phyloP scores from a whole-genome alignment of 1,284 basidiomycete genomes.

The Malassezia caprae region DNA sequence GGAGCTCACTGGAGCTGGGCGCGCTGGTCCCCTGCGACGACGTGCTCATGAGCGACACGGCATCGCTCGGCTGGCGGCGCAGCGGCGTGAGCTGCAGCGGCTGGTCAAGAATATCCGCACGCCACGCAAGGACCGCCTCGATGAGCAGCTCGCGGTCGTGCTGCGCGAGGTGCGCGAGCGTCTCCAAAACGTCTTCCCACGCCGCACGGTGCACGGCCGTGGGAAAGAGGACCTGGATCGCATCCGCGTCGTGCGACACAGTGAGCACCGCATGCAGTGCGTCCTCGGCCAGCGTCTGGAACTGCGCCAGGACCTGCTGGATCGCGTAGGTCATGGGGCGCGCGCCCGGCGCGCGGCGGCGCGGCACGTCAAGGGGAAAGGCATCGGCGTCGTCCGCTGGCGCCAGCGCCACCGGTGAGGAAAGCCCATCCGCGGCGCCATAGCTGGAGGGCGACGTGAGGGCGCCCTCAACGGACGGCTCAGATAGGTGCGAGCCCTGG shows the following conservation, averaged over 20 bases:
- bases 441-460: constrained; percentile 7
- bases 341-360: background rate
- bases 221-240: constrained; percentile 54
- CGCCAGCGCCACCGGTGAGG: background rate
- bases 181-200: constrained; percentile 69
- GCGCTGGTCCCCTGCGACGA: constrained; percentile 6
- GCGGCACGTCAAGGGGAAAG: too few relatives aligned
- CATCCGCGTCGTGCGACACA: constrained; percentile 21
- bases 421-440: background rate
- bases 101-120: constrained; percentile 47
- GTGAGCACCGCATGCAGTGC: constrained; percentile 29
- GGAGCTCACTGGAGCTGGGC: constrained; percentile 22
- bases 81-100: constrained; percentile 18
- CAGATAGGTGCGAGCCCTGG: constrained; percentile 12
- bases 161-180: constrained; percentile 74
- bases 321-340: constrained; percentile 37
- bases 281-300: constrained; percentile 25
- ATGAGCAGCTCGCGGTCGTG: constrained; percentile 74
- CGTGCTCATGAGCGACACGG: background rate
- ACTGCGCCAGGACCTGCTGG: constrained; percentile 39
- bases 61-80: constrained; percentile 22
- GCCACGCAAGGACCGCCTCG: constrained; percentile 78
- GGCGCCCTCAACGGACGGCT: constrained; percentile 5
- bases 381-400: background rate
- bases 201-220: constrained; percentile 57